Percentiles rank a stretch among this genome's conserved stretches.
Conservation (phyloP, 768 basidiomycete species). For the Hemileccinum rubropunctum region DNA sequence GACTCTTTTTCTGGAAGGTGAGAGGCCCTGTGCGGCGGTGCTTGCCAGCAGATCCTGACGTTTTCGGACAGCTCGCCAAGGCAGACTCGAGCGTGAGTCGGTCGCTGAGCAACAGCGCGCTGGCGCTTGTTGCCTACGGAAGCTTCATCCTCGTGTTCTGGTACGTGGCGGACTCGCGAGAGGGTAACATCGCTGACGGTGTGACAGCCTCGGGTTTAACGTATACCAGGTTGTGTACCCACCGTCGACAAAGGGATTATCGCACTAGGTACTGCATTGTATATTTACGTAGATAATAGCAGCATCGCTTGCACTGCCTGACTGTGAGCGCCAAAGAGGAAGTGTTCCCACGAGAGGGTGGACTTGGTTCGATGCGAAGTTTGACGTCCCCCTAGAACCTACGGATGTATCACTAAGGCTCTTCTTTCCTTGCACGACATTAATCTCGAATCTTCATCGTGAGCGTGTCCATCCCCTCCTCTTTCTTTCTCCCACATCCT, state of each 20-base stretch:
- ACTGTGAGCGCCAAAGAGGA: too few species aligned
- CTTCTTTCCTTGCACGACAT: too few species aligned
- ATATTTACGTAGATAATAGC: too few species aligned
- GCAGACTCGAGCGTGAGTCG: slow-evolving; percentile 54
- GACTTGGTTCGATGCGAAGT: slow-evolving; percentile 2
- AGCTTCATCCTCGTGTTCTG: slow-evolving; percentile 81
- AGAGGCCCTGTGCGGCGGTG: slow-evolving; percentile 14
- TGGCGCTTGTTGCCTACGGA: slow-evolving; percentile 76
- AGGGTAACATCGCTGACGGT: slow-evolving; percentile 5
- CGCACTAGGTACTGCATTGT: neutral
- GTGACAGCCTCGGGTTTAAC: slow-evolving; percentile 69
- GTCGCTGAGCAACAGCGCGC: slow-evolving; percentile 54
- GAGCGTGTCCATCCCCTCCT: neutral
- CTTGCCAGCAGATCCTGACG: slow-evolving; percentile 6
- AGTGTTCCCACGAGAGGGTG: slow-evolving; percentile 25
- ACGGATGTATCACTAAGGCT: slow-evolving; percentile 22
- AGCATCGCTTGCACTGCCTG: too few species aligned
- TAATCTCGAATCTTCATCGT: too few species aligned
- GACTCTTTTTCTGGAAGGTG: slow-evolving; percentile 92
- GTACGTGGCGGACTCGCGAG: slow-evolving; percentile 45
- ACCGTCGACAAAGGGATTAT: slow-evolving; percentile 1
- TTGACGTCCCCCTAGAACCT: slow-evolving; percentile 29
- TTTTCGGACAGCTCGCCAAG: slow-evolving; percentile 58
- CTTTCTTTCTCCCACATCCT: slow-evolving; percentile 8
- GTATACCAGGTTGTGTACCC: slow-evolving; percentile 61